A percentile compares a stretch with the other conserved stretches of the same genome.
Conservation (phyloP, 805 yeast species). For the Wickerhamiella parazyma region DNA sequence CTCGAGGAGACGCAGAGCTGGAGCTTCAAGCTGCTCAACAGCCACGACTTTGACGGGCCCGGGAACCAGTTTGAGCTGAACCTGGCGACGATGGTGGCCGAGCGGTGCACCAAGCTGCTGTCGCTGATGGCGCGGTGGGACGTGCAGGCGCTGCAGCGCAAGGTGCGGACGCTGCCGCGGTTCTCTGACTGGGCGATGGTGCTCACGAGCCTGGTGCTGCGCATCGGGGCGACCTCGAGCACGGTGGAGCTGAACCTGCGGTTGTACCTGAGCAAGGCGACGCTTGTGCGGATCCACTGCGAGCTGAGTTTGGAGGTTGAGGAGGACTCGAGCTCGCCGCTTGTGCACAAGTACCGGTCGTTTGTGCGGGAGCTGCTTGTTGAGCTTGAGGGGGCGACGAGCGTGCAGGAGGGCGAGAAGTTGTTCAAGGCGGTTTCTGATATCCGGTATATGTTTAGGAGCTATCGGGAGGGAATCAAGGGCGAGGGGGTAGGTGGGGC, state of each 20-base stretch:
- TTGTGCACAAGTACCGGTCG: constrained; percentile 18
- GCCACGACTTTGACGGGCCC: constrained; percentile 20
- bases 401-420: constrained; percentile 20
- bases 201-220: constrained; percentile 22
- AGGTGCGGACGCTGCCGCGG: constrained; percentile 17
- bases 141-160: constrained; percentile 19
- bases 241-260: constrained; percentile 22
- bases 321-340: constrained; percentile 13
- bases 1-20: constrained; percentile 22
- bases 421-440: constrained; percentile 23
- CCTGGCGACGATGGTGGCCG: constrained; percentile 20
- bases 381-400: constrained; percentile 21
- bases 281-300: constrained; percentile 22
- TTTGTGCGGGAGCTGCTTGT: constrained; percentile 21
- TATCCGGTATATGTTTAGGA: constrained; percentile 21
- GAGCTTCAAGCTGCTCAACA: constrained; percentile 19
- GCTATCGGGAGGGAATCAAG: constrained; percentile 14
- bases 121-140: constrained; percentile 21
- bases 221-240: constrained; percentile 18
- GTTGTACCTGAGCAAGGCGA: constrained; percentile 22
- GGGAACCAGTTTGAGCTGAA: constrained; percentile 19
- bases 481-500: background rate
- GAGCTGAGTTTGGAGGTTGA: constrained; percentile 19
- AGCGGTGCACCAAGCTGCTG: constrained; percentile 17
- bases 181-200: constrained; percentile 22